Conservation (phyloP, 352 stramenopile species). For the Phytopythium boreale region DNA sequence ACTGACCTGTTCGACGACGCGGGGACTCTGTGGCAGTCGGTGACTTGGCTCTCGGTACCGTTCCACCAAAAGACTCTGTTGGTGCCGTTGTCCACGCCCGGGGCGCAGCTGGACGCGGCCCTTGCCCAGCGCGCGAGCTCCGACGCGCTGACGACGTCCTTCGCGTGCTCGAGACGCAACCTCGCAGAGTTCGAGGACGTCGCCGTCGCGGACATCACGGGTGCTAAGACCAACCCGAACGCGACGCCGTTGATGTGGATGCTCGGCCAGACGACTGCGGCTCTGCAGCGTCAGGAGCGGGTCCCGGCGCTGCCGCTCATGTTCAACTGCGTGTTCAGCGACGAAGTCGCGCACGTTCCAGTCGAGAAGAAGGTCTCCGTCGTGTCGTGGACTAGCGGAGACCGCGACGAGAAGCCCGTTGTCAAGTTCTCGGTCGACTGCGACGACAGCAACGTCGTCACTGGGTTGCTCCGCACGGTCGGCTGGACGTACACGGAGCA, state of each 20-base stretch:
- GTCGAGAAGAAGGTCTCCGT: constrained; percentile 28
- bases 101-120: constrained; percentile 33
- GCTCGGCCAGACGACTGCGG: constrained; percentile 34
- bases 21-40: constrained; percentile 75
- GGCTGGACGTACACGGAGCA: constrained; percentile 27
- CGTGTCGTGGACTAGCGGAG: constrained; percentile 26
- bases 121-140: constrained; percentile 21
- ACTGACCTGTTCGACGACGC: constrained; percentile 74
- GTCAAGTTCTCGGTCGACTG: constrained; percentile 22
- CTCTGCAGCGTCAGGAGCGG: constrained; percentile 45
- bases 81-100: constrained; percentile 41
- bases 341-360: constrained; percentile 26
- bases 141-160: constrained; percentile 16
- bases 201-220: constrained; percentile 40
- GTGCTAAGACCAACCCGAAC: constrained; percentile 12
- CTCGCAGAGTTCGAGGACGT: constrained; percentile 54
- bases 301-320: constrained; percentile 52
- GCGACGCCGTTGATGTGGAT: constrained; percentile 57
- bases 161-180: constrained; percentile 45
- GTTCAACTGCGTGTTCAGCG: constrained; percentile 45
- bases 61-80: constrained; percentile 60
- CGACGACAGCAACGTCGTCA: constrained; percentile 19
- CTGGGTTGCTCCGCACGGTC: constrained; percentile 47
- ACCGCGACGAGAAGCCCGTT: constrained; percentile 15
- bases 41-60: constrained; percentile 55